These are phyloP conservation scores for Kwoniella europaea DNA, from an alignment of 768 basidiomycete genomes.

Conservation along the genomic window DNA sequence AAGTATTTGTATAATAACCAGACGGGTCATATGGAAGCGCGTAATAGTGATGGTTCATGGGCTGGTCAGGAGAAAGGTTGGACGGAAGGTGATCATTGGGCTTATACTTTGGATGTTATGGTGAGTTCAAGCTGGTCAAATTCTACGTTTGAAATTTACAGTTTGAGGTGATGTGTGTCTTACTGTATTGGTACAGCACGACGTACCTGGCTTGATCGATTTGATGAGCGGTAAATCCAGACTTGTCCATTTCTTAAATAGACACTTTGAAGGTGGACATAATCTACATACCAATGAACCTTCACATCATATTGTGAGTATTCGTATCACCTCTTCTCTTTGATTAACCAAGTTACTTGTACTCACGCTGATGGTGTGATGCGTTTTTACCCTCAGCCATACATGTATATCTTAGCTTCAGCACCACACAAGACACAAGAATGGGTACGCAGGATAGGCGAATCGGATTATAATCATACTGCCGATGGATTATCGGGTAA, in stretches of 20 bases:
- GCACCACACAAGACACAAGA: slow-evolving; percentile 74
- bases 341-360: neutral
- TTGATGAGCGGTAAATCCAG: slow-evolving; percentile 69
- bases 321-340: neutral
- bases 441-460: slow-evolving; percentile 71
- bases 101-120: slow-evolving; percentile 74
- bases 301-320: slow-evolving; percentile 71
- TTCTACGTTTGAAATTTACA: too few relatives aligned
- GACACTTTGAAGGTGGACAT: slow-evolving; percentile 63
- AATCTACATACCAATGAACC: slow-evolving; percentile 88
- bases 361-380: too few relatives aligned
- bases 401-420: slow-evolving; percentile 75
- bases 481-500: slow-evolving; percentile 77
- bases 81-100: slow-evolving; percentile 82
- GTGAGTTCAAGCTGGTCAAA: slow-evolving; percentile 27
- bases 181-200: slow-evolving; percentile 63
- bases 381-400: slow-evolving; percentile 60
- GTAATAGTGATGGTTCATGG: slow-evolving; percentile 62
- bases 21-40: slow-evolving; percentile 83
- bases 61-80: slow-evolving; percentile 67
- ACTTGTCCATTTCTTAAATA: slow-evolving; percentile 66
- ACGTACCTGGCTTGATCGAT: slow-evolving; percentile 68
- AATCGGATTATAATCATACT: slow-evolving; percentile 69
- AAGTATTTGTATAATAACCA: slow-evolving; percentile 71
- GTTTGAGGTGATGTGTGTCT: neutral